phyloP scores from a whole-genome alignment of 129 eudicot genomes.

The sunflower (Helianthus annuus) region DNA sequence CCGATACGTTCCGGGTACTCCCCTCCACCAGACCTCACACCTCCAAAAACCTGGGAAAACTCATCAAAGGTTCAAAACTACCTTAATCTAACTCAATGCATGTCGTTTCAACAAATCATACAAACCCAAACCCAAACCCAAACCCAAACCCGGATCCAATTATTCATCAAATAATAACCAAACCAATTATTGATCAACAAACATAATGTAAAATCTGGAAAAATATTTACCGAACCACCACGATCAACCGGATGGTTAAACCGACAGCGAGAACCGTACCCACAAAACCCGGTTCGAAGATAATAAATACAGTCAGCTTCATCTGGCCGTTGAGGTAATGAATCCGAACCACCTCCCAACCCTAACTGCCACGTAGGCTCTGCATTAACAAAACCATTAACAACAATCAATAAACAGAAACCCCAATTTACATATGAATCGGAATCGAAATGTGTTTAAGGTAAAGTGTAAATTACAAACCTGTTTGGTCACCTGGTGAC shows the following conservation, averaged over 20 bases:
- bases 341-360: conserved; percentile 38
- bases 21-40: conserved; percentile 46
- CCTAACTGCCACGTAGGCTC: conserved; percentile 85
- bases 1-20: conserved; percentile 78
- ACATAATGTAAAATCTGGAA: neutral
- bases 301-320: conserved; percentile 79
- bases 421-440: conserved; percentile 18
- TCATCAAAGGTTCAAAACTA: conserved; percentile 21
- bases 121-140: neutral
- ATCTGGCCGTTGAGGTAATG: conserved; percentile 84
- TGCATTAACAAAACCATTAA: conserved; percentile 50
- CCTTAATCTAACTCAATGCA: neutral
- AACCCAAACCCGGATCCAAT: conserved; percentile 14
- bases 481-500: conserved; percentile 67
- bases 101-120: neutral
- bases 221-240: conserved; percentile 44
- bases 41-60: conserved; percentile 61
- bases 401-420: conserved; percentile 15
- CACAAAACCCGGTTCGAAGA: conserved; percentile 85
- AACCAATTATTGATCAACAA: neutral
- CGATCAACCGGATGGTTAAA: conserved; percentile 92
- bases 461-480: conserved; percentile 28
- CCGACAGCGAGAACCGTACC: conserved; percentile 82
- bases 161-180: conserved; percentile 18
- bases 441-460: conserved; percentile 22